phyloP scores from a whole-genome alignment of 495 filamentous ascomycete genomes.

The Podospora anserina region DNA sequence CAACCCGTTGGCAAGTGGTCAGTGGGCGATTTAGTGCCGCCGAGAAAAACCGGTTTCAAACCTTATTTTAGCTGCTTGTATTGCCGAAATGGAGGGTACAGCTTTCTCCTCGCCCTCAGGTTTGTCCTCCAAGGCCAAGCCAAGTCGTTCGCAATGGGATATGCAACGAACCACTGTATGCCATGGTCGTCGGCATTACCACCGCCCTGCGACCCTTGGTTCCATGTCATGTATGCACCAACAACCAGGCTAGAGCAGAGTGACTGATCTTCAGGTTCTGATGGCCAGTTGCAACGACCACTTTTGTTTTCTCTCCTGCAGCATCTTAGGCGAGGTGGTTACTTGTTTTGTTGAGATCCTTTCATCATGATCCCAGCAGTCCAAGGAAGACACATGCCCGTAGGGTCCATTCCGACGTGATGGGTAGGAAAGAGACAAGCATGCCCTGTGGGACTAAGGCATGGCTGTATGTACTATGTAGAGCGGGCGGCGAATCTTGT shows the following conservation, averaged over 20 bases:
- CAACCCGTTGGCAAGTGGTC: too few relatives aligned
- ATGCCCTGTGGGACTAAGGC: neutral
- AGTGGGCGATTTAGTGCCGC: neutral
- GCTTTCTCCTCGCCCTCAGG: too few relatives aligned
- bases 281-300: neutral
- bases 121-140: too few relatives aligned
- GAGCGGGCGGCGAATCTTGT: neutral
- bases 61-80: neutral
- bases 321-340: neutral
- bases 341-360: neutral
- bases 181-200: neutral
- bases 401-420: neutral
- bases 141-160: too few relatives aligned
- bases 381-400: neutral
- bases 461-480: neutral
- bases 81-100: neutral
- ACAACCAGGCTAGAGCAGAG: neutral
- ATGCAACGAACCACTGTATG: too few relatives aligned
- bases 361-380: neutral
- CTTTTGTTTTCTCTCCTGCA: neutral
- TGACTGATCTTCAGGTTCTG: neutral
- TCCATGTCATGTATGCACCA: neutral
- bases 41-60: conserved; percentile 9
- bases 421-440: neutral
- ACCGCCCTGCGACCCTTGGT: neutral